Percentiles rank a stretch among this genome's conserved stretches.
Evolutionary conservation across 1,139 yeast genomes (phyloP).

Genomic region (Blastobotrys proliferans): DNA sequence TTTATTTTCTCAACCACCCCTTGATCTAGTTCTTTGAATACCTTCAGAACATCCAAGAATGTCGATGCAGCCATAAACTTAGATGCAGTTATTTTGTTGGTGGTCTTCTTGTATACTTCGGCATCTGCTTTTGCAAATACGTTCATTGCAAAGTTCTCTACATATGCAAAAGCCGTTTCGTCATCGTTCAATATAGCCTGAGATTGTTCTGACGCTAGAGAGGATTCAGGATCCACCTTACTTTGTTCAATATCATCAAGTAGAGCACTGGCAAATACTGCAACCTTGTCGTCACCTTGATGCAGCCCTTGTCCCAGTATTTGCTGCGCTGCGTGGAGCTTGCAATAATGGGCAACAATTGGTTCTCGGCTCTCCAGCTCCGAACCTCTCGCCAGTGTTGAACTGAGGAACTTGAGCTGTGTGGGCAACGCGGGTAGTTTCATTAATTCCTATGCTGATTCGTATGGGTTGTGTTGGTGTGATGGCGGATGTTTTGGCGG

Average conservation of each 20-base stretch:
- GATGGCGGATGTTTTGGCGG: too few relatives aligned
- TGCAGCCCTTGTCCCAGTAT: constrained; percentile 60
- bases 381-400: constrained; percentile 46
- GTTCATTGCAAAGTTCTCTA: constrained; percentile 56
- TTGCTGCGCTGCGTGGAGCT: constrained; percentile 58
- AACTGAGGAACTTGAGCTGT: constrained; percentile 22
- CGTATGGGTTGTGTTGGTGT: not conserved
- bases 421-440: constrained; percentile 8
- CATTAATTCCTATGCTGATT: not conserved
- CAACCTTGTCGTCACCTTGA: constrained; percentile 47
- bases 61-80: constrained; percentile 48
- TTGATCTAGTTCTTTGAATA: constrained; percentile 35
- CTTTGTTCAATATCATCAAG: constrained; percentile 60
- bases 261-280: constrained; percentile 52
- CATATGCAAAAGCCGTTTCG: constrained; percentile 53
- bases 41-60: constrained; percentile 44
- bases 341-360: constrained; percentile 54
- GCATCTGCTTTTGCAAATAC: constrained; percentile 54
- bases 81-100: constrained; percentile 42
- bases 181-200: constrained; percentile 53
- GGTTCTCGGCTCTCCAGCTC: constrained; percentile 51
- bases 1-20: constrained; percentile 42
- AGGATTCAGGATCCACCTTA: constrained; percentile 33
- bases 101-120: constrained; percentile 41
- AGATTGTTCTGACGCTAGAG: constrained; percentile 32